A percentile compares a stretch with the other conserved stretches of the same genome.
phyloP scores from a whole-genome alignment of 2,329 filamentous ascomycete genomes.

The Fusarium sp. region DNA sequence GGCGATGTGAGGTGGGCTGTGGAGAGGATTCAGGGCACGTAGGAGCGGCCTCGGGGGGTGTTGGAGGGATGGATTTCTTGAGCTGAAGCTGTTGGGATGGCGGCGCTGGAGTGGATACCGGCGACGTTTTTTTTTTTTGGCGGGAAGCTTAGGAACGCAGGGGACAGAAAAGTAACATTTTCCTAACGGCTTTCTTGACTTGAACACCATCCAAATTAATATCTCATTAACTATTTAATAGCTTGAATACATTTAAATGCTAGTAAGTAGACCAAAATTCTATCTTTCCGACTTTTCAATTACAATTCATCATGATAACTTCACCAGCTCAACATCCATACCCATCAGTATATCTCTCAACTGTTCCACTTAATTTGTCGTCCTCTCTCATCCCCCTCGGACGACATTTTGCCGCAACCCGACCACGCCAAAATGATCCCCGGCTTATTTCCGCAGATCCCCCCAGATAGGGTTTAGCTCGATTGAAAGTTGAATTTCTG shows the following conservation, averaged over 20 bases:
- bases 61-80: slow-evolving; percentile 39
- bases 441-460: slow-evolving; percentile 33
- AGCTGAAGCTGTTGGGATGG: slow-evolving; percentile 51
- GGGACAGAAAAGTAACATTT: slow-evolving; percentile 14
- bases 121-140: slow-evolving; percentile 51
- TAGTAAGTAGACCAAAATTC: neutral
- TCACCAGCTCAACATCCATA: neutral
- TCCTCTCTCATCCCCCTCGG: slow-evolving; percentile 24
- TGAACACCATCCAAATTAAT: neutral
- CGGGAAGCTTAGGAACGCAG: slow-evolving; percentile 31
- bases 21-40: slow-evolving; percentile 34
- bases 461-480: slow-evolving; percentile 18
- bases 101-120: slow-evolving; percentile 46
- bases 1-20: slow-evolving; percentile 16
- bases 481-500: slow-evolving; percentile 29
- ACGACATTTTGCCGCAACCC: slow-evolving; percentile 35
- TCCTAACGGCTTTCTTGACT: neutral
- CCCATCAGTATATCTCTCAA: slow-evolving; percentile 23
- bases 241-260: neutral
- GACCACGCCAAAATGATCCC: slow-evolving; percentile 12
- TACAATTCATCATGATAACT: neutral
- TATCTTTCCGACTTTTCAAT: neutral
- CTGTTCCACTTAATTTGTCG: slow-evolving; percentile 25
- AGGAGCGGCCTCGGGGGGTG: slow-evolving; percentile 39
- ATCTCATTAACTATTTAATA: neutral